These are phyloP conservation scores for Chaetothyriales sp. DNA, from an alignment of 2,329 filamentous ascomycete species.

Conservation along the genomic window DNA sequence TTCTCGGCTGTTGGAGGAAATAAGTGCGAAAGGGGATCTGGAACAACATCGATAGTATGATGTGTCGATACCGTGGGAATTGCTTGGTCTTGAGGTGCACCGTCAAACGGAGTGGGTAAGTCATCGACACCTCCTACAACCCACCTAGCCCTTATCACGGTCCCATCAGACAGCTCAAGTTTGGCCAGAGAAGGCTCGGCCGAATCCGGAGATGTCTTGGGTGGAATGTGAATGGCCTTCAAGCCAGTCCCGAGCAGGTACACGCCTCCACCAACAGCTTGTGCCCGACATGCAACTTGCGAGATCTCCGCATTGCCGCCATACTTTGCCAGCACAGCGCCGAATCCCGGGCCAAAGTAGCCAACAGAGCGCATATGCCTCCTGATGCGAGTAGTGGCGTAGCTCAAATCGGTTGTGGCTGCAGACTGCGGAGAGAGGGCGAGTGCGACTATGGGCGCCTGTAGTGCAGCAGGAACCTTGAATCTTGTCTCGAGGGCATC, in stretches of 20 bases:
- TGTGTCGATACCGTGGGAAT: constrained; percentile 1
- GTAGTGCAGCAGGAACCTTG: constrained; percentile 52
- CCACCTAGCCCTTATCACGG: constrained; percentile 23
- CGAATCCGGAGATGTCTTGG: not conserved
- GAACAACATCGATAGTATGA: constrained; percentile 49
- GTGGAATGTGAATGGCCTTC: constrained; percentile 17
- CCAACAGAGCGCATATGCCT: constrained; percentile 77
- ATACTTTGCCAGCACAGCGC: constrained; percentile 83
- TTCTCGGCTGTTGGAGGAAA: constrained; percentile 62
- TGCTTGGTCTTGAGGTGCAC: not conserved
- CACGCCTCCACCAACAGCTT: constrained; percentile 76
- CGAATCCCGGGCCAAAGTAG: constrained; percentile 74
- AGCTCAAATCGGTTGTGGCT: constrained; percentile 44
- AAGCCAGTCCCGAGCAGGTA: constrained; percentile 72
- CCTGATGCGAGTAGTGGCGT: constrained; percentile 58
- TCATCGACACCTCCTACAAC: constrained; percentile 27
- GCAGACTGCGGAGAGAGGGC: constrained; percentile 52
- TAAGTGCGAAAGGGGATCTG: constrained; percentile 46
- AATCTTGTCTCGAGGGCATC: constrained; percentile 38
- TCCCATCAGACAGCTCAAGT: constrained; percentile 24
- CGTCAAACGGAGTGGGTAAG: constrained; percentile 1
- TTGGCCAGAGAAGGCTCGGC: constrained; percentile 13
- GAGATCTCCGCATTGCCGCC: constrained; percentile 76
- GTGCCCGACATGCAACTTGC: constrained; percentile 80
- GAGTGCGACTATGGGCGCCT: constrained; percentile 51